Evolutionary conservation across 169 alveolate genomes (phyloP), one percentile per base, ranked within the genome.

Genomic region (Plasmodium coatneyi): DNA sequence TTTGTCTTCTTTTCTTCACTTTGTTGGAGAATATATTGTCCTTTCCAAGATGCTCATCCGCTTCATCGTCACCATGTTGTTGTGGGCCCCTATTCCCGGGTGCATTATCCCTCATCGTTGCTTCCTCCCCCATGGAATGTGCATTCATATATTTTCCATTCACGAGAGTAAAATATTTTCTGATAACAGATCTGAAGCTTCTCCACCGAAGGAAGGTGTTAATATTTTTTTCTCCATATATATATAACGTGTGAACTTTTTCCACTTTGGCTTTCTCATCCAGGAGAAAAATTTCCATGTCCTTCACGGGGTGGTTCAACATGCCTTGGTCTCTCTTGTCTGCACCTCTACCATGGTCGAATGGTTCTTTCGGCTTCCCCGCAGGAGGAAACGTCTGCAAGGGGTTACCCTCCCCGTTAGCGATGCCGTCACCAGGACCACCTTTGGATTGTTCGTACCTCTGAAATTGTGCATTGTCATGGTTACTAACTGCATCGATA

Each of bases 221-320:
- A 46, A 89, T 89, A 78, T 89, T 89, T 43, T 89, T 76, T 30
- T 89, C 70, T 49, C 94, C 94, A 79, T 89, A 89, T n/a, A 89
- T 89, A 71, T 89, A 89, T 22, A 89, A 46, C 0, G 94, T 89
- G 28, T 89, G 94, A 16, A 89, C 76, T 36, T 46, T 34, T 0
- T 78, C 94, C 6, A 89, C 71, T 36, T 89, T 60, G 36, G 22
- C 74, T 78, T 89, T 89, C 5, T 76, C 89, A 19, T 71, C 71
- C 0, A n/a, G 19, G 14, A 87, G 22, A 5, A 54, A 28, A 41
- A 60, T 78, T 7, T 87, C 89, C 19, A 87, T 71, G n/a, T 34
- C 74, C 46, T 87, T 78, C 39, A 79, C 34, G 6, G 81, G 71
- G 28, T 87, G 80, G 28, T 56, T 76, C 52, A 60, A 46, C n/a